Evolutionary conservation across 768 basidiomycete genomes (phyloP).

Genomic region (Mycena rebaudengoi): DNA sequence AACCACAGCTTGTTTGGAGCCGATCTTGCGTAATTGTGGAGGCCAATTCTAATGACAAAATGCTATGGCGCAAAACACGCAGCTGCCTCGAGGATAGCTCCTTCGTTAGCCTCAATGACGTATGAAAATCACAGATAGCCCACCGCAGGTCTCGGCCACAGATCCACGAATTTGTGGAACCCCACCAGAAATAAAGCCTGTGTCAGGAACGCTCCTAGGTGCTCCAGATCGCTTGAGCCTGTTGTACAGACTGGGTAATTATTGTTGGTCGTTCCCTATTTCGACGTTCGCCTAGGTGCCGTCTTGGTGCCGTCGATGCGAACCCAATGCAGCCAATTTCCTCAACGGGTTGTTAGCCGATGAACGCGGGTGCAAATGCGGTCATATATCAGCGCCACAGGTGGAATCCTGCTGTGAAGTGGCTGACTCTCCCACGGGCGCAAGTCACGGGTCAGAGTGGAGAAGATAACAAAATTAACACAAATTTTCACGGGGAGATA

Average conservation of each 20-base stretch:
- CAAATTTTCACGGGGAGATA: not conserved
- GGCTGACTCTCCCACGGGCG: not conserved
- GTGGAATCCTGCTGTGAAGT: not conserved
- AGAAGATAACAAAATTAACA: not conserved
- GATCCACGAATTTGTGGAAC: not conserved
- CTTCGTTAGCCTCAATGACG: conserved; percentile 2
- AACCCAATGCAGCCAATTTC: conserved; percentile 1
- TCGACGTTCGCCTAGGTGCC: not conserved
- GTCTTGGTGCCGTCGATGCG: conserved; percentile 1
- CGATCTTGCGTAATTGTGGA: conserved; percentile 5
- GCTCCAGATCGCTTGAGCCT: conserved; percentile 6
- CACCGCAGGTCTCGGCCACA: not conserved
- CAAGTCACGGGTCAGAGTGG: not conserved
- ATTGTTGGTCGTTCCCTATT: not conserved
- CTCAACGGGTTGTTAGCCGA: not conserved
- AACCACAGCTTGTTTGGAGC: not conserved
- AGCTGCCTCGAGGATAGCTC: conserved; percentile 7
- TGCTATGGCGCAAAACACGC: conserved; percentile 6
- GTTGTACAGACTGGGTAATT: not conserved
- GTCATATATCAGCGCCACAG: not conserved
- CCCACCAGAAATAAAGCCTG: conserved; percentile 1
- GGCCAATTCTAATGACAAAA: not conserved
- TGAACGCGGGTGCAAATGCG: conserved; percentile 4
- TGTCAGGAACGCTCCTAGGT: not conserved
- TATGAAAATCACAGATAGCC: conserved; percentile 4